These are phyloP conservation scores for Pyrus betulifolia DNA, from an alignment of 306 rosid genomes.

Conservation along the genomic window DNA sequence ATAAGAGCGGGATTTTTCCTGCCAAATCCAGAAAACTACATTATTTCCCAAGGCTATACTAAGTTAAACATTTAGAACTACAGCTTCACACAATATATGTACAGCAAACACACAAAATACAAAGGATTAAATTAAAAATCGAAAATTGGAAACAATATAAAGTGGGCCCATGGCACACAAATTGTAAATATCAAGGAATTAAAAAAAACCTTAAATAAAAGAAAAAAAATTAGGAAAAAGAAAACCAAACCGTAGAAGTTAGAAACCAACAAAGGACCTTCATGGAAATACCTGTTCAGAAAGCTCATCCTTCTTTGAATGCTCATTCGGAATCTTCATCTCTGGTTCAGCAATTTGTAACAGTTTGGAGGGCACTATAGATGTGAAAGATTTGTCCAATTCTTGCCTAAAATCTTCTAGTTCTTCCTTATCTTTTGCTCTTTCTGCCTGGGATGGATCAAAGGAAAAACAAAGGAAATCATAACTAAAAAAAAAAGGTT, in stretches of 20 bases:
- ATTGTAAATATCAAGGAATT: neutral
- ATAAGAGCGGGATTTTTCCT: slow-evolving; percentile 72
- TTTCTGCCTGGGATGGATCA: slow-evolving; percentile 62
- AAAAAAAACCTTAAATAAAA: neutral
- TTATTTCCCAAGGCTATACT: too few species aligned
- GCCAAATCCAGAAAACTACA: slow-evolving; percentile 10
- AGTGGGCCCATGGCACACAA: neutral
- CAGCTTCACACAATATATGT: neutral
- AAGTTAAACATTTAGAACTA: neutral
- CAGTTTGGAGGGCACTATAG: slow-evolving; percentile 51
- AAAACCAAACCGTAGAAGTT: neutral
- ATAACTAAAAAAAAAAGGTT: slow-evolving; percentile 1
- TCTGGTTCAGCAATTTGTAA: slow-evolving; percentile 50
- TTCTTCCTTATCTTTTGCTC: slow-evolving; percentile 81
- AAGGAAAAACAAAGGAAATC: neutral
- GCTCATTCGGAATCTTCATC: slow-evolving; percentile 38
- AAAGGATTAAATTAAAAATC: neutral
- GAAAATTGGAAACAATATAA: neutral
- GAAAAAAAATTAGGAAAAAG: neutral
- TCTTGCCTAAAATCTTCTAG: slow-evolving; percentile 64
- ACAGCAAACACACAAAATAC: neutral
- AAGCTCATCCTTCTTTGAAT: slow-evolving; percentile 30
- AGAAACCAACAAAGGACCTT: neutral
- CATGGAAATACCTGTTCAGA: slow-evolving; percentile 41
- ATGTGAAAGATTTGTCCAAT: slow-evolving; percentile 57